Base-by-base conservation (phyloP, 495 filamentous ascomycete genomes). In the Immersiella caudata region DNA sequence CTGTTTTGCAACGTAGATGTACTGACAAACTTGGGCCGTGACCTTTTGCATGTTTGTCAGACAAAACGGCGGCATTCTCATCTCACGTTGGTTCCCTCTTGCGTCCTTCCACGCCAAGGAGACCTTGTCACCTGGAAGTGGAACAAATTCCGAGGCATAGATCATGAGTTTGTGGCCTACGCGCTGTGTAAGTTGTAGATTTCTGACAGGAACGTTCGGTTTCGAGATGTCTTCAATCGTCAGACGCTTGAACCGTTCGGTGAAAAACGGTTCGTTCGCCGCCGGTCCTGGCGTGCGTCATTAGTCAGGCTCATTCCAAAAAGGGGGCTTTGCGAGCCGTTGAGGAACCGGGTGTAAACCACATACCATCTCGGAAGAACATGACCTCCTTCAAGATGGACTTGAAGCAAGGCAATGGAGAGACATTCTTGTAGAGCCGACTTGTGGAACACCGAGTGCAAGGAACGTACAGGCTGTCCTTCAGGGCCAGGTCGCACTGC, bases 201-300 rank as follows among this genome's bases (percentile, higher is more conserved):
- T 71, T 12, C 52, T 61, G 25, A 72, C 67, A 6, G 56, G 49
- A 14, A 71, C 70, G 9, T 74, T 57, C 0, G 65, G 68, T 52
- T 68, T 68, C 8, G 73, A 72, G 11, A 74, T 61, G 14, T 77
- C 71, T 4, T 9, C 40, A 7, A 75, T 68, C 1, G 68, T n/a
- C 22, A 61, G 65, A 7, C 65, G 49, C 8, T 55, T 51, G 35
- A 35, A 20, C 0, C 74, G 69, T 5, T 33, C 27, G 26, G 68
- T 75, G 58, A 71, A 75, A 6, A 77, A 54, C 14, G 75, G 75
- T 35, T 75, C 75, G 62, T 75, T 77, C 22, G 60, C 21, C 1
- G 75, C 73, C 1, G 75, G 75, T 5, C 75, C 74, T 76, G 40
- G 6, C 1, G 9, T 2, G 11, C n/a, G 56, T 33, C 5, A 33